Percentiles rank a stretch among this genome's conserved stretches.
These are phyloP conservation scores for Rhizopogon roseolus DNA, from an alignment of 768 basidiomycete genomes.

Conservation along the genomic window DNA sequence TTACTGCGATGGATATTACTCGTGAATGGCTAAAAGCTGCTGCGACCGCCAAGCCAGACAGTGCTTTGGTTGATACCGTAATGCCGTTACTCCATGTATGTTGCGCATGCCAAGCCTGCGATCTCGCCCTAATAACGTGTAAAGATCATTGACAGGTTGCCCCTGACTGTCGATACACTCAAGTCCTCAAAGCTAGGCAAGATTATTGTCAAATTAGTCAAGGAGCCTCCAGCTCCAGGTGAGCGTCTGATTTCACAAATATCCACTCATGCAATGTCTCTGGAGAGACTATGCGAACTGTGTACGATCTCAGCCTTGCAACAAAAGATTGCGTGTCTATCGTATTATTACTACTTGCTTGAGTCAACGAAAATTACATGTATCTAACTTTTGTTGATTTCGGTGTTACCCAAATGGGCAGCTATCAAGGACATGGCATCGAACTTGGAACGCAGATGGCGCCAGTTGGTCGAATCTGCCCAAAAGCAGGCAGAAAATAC, in stretches of 20 bases:
- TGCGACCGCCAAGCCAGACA: constrained; percentile 50
- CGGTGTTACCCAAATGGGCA: constrained; percentile 41
- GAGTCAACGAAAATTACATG: constrained; percentile 31
- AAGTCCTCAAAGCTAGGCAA: constrained; percentile 75
- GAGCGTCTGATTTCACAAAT: constrained; percentile 39
- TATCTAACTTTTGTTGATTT: constrained; percentile 64
- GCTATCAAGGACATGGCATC: constrained; percentile 93
- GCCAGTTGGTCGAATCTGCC: constrained; percentile 53
- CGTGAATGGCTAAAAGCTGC: constrained; percentile 80
- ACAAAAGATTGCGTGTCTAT: constrained; percentile 23
- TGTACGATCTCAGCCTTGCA: constrained; percentile 22
- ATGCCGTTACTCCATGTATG: constrained; percentile 88
- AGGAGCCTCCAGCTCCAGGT: constrained; percentile 76
- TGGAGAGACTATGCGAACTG: constrained; percentile 20
- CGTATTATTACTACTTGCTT: constrained; percentile 24
- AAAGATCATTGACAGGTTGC: constrained; percentile 79
- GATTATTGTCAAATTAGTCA: constrained; percentile 69
- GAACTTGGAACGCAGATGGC: constrained; percentile 84
- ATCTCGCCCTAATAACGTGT: constrained; percentile 13
- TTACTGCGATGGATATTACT: constrained; percentile 67
- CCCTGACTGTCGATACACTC: constrained; percentile 65
- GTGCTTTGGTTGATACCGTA: constrained; percentile 60
- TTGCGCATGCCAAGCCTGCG: constrained; percentile 17
- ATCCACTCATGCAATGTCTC: constrained; percentile 11
- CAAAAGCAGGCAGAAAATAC: constrained; percentile 38